These are phyloP conservation scores for Echinosophora koreensis DNA, from an alignment of 306 rosid genomes.

Conservation along the genomic window DNA sequence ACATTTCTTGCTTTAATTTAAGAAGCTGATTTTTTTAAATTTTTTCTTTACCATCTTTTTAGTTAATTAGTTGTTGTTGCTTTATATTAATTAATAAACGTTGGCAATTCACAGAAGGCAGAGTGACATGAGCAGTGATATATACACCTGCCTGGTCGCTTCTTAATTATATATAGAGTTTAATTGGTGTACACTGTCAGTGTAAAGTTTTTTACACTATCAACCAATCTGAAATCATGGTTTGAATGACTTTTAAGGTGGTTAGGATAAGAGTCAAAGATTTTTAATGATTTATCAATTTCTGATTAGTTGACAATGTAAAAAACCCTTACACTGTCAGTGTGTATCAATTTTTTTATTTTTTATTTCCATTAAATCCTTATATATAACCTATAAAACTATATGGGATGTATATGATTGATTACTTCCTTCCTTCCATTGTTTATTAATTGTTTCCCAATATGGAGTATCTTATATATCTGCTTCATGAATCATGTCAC, in stretches of 20 bases:
- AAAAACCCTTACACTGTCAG: too few species aligned
- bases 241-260: too few species aligned
- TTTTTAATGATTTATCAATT: too few species aligned
- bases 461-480: background rate
- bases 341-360: too few species aligned
- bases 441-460: slow-evolving; percentile 4
- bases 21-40: background rate
- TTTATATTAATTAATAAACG: slow-evolving; percentile 2
- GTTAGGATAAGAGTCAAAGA: too few species aligned
- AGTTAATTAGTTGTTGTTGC: background rate
- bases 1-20: background rate
- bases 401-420: background rate
- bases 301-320: too few species aligned
- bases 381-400: background rate
- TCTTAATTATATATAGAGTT: background rate
- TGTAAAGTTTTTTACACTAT: too few species aligned
- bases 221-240: too few species aligned
- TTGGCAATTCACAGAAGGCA: slow-evolving; percentile 21
- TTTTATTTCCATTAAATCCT: too few species aligned
- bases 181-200: too few species aligned
- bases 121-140: slow-evolving; percentile 2
- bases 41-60: background rate
- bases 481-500: too few species aligned
- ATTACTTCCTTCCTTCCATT: background rate
- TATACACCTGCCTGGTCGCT: background rate